These are phyloP conservation scores for Gastrolobium villosum DNA, from an alignment of 306 rosid species.

Conservation along the genomic window DNA sequence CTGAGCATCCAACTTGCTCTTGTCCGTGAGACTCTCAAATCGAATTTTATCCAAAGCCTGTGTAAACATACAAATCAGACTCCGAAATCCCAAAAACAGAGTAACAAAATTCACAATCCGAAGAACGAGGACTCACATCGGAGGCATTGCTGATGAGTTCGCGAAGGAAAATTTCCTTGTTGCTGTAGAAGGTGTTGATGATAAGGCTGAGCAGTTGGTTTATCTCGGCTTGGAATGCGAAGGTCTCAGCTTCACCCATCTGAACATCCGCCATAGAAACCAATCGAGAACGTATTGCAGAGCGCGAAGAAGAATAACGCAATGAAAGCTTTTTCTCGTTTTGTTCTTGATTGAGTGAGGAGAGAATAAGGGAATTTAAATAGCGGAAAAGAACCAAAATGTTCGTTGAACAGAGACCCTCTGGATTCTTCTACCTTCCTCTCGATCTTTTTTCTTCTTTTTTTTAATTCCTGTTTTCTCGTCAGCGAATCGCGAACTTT, in stretches of 20 bases:
- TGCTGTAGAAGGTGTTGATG: constrained; percentile 70
- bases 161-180: constrained; percentile 74
- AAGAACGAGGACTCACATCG: constrained; percentile 48
- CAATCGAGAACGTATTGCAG: background rate
- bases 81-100: background rate
- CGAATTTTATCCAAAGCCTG: constrained; percentile 75
- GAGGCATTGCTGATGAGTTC: constrained; percentile 68
- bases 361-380: background rate
- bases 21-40: constrained; percentile 65
- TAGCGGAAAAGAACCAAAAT: background rate
- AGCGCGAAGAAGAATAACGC: background rate
- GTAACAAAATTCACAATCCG: background rate
- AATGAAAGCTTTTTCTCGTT: background rate
- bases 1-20: constrained; percentile 64
- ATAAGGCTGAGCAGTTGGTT: constrained; percentile 72
- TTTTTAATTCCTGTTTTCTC: background rate
- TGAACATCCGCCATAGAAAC: constrained; percentile 61
- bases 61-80: background rate
- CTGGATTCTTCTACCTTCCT: constrained; percentile 24
- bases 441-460: background rate
- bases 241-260: constrained; percentile 66
- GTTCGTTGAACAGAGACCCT: background rate
- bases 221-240: constrained; percentile 71
- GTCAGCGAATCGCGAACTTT: background rate
- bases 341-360: background rate